phyloP scores from a whole-genome alignment of 768 basidiomycete species.

The Lactarius psammicola region DNA sequence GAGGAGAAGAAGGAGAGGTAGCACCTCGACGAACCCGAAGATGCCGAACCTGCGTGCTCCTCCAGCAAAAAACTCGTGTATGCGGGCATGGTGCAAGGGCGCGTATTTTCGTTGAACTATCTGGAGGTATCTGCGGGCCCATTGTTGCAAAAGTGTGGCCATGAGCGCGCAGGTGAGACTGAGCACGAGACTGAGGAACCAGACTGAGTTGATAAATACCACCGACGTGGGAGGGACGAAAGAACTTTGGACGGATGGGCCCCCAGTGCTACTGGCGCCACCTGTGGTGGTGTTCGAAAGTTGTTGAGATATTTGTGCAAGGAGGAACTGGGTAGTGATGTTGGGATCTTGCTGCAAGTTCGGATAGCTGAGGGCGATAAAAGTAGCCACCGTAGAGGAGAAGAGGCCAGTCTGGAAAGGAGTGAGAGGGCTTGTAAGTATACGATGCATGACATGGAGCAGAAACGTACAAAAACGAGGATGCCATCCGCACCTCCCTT shows the following conservation, averaged over 20 bases:
- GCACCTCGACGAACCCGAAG: slow-evolving; percentile 1
- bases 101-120: slow-evolving; percentile 2
- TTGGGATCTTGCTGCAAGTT: neutral
- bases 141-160: slow-evolving; percentile 19
- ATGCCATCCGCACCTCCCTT: neutral
- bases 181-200: slow-evolving; percentile 17
- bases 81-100: slow-evolving; percentile 4
- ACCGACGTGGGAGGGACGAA: neutral
- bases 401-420: neutral
- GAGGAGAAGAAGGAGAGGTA: slow-evolving; percentile 9
- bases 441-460: neutral
- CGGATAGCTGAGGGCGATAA: neutral
- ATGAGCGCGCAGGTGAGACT: slow-evolving; percentile 15
- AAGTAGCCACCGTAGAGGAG: neutral
- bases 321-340: neutral
- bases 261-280: neutral
- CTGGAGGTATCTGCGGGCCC: slow-evolving; percentile 14
- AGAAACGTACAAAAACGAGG: neutral
- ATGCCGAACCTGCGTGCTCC: slow-evolving; percentile 7
- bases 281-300: neutral
- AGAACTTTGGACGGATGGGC: too few species aligned
- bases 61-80: slow-evolving; percentile 5
- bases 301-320: neutral
- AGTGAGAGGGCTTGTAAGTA: neutral
- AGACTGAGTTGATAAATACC: slow-evolving; percentile 16